These are phyloP conservation scores for Rhododendron mucronatum DNA, from an alignment of 148 eudicot species.

Conservation along the genomic window DNA sequence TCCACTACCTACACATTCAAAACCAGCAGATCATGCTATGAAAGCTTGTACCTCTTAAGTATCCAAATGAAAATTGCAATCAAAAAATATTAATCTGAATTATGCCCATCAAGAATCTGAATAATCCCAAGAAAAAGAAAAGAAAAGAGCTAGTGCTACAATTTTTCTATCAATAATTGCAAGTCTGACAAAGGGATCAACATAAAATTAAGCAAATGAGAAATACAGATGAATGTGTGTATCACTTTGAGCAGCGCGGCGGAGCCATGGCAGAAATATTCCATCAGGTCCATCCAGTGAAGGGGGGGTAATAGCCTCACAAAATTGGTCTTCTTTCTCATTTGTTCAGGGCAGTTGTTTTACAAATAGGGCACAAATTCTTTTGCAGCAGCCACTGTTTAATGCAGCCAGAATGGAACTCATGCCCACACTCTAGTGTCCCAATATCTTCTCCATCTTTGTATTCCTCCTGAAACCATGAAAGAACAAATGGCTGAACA, in stretches of 20 bases:
- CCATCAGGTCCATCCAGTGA: background rate
- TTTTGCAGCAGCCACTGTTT: conserved; percentile 88
- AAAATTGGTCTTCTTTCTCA: conserved; percentile 10
- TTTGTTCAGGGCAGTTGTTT: conserved; percentile 60
- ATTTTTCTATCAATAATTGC: background rate
- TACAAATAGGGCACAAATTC: conserved; percentile 94
- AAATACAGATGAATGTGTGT: conserved; percentile 13
- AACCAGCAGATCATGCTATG: background rate
- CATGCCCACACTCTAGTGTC: conserved; percentile 81
- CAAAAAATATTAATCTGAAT: background rate
- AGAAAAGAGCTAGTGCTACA: background rate
- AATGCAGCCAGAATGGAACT: conserved; percentile 69
- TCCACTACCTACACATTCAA: background rate
- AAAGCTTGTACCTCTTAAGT: background rate
- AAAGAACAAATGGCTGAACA: background rate
- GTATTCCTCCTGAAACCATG: conserved; percentile 62
- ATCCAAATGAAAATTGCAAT: background rate
- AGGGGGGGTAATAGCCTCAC: background rate
- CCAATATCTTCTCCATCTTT: conserved; percentile 72
- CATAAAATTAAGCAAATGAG: conserved; percentile 1
- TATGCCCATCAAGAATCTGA: background rate
- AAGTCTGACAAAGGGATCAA: background rate
- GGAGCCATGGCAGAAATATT: background rate
- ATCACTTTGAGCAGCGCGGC: background rate
- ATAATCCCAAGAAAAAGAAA: background rate